Base-by-base conservation (phyloP, 768 basidiomycete genomes). In the Russula griseocarnosa region DNA sequence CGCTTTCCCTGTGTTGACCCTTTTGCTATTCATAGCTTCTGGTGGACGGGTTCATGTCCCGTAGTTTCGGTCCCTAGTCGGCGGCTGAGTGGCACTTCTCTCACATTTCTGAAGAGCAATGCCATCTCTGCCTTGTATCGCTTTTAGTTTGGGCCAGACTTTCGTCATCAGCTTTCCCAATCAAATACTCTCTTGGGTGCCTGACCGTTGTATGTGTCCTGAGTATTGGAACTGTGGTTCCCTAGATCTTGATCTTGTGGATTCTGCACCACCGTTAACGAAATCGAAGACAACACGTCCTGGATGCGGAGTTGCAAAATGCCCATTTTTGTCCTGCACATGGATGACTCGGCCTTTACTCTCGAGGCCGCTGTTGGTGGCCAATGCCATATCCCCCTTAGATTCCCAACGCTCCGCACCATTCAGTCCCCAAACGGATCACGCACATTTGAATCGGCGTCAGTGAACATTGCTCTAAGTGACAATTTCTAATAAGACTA, bases 301-400 rank as follows among this genome's bases (percentile, higher is more conserved):
- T 20, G 10, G 51, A 63, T n/a, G 65, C 62, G 2, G 44, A n/a
- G n/a, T 22, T 66, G 18, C 65, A 64, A 18, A n/a, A 30, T 49
- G 14, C 65, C 65, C 24, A 66, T 66, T n/a, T 64, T 64, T 11
- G 58, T 66, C 44, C 22, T 46, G 22, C 24, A 44, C 26, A 0
- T 2, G 65, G 65, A 24, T 22, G 10, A 26, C 55, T 64, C 2
- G 65, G 65, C 1, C 30, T 63, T n/a, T 40, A n/a, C 65, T 18
- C 44, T 66, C 10, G 62, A 58, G 18, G 62, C 40, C 1, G 26
- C 65, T 7, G 36, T 52, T 7, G 0, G 16, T 13, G 62, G 62
- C 14, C 61, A 46, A 11, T 64, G 55, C 56, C 4, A 40, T 16
- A n/a, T 36, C 26, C 47, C 56, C 64, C 26, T 5, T 38, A 36